phyloP scores from a whole-genome alignment of 106 monocot species.

The Posidonia australis region DNA sequence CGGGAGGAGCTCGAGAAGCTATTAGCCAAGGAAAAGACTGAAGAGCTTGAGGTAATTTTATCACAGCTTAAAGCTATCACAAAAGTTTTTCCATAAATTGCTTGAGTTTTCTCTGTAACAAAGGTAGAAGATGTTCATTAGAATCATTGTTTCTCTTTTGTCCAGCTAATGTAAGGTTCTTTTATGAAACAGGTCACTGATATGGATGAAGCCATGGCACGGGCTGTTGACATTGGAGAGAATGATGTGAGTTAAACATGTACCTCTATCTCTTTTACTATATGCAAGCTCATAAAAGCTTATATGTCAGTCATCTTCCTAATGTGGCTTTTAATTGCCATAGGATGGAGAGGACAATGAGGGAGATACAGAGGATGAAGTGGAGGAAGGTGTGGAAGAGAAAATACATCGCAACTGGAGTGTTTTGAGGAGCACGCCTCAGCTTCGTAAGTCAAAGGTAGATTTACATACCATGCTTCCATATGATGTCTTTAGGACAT shows the following conservation, averaged over 20 bases:
- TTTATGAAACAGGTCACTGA: slow-evolving; percentile 43
- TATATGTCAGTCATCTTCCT: neutral
- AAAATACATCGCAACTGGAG: slow-evolving; percentile 86
- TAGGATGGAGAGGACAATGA: slow-evolving; percentile 74
- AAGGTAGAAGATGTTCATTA: neutral
- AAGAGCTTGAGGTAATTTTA: slow-evolving; percentile 61
- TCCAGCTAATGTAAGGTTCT: neutral
- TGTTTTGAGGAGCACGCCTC: slow-evolving; percentile 65
- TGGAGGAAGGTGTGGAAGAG: slow-evolving; percentile 36
- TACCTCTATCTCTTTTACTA: neutral
- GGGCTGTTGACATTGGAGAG: slow-evolving; percentile 97
- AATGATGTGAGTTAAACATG: slow-evolving; percentile 47
- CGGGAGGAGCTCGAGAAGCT: slow-evolving; percentile 63
- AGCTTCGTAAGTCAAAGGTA: slow-evolving; percentile 66
- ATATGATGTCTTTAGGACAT: neutral
- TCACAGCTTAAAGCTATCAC: neutral
- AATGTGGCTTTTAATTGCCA: no score
- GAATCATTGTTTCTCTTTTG: neutral
- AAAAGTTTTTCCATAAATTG: neutral
- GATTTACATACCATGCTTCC: neutral
- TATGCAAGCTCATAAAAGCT: neutral
- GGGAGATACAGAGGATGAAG: slow-evolving; percentile 38
- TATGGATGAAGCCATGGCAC: slow-evolving; percentile 84
- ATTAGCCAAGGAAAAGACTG: slow-evolving; percentile 66
- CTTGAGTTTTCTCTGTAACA: neutral